Percentiles rank a stretch among this genome's conserved stretches.
Conservation (phyloP, 2,329 filamentous ascomycete species). For the Ceratocystis lukuohia region DNA sequence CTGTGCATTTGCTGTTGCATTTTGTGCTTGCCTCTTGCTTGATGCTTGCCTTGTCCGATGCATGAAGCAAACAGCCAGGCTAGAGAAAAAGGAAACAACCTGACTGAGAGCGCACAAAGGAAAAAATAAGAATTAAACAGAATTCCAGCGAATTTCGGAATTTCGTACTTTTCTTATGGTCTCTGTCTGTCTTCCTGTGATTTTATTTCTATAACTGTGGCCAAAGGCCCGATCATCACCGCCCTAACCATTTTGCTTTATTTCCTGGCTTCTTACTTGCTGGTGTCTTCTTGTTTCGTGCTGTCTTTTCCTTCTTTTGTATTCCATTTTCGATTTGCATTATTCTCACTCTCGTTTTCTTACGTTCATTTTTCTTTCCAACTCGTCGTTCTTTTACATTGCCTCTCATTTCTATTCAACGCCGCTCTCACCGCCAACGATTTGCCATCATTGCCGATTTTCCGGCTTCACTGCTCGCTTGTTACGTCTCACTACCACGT, state of each 20-base stretch:
- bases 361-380: background rate
- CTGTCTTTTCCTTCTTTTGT: background rate
- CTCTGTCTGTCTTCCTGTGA: too few relatives aligned
- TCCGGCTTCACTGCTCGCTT: constrained; percentile 3
- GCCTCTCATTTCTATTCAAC: background rate
- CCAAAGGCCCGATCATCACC: background rate
- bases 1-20: background rate
- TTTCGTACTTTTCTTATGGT: too few relatives aligned
- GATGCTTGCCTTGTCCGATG: background rate
- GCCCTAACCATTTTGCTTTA: background rate
- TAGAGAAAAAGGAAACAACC: background rate
- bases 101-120: background rate
- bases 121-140: background rate
- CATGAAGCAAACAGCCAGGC: background rate
- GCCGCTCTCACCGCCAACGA: background rate
- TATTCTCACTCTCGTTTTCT: background rate
- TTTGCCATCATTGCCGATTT: background rate
- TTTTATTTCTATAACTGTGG: background rate
- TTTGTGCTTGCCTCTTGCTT: background rate
- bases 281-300: background rate
- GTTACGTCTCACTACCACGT: background rate
- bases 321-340: too few relatives aligned
- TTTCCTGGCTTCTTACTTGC: background rate
- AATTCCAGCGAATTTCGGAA: background rate
- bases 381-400: background rate